Percentiles rank a stretch among this genome's conserved stretches.
Evolutionary conservation across 2,329 filamentous ascomycete genomes (phyloP).

Genomic region (Thelonectria rubi): DNA sequence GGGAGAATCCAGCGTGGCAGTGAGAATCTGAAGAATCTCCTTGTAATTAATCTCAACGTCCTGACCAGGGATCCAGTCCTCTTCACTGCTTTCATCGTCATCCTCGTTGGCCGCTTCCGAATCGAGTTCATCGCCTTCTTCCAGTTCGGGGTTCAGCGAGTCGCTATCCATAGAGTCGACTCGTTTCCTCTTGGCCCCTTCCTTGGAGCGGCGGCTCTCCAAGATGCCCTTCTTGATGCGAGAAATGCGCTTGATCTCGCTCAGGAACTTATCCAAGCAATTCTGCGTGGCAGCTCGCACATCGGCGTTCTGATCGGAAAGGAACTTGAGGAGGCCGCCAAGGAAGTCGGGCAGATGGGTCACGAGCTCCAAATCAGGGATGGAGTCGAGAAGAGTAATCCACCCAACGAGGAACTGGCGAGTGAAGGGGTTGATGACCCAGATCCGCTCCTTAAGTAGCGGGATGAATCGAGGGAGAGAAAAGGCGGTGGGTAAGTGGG

Average conservation of each 20-base stretch:
- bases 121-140: conserved; percentile 68
- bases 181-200: conserved; percentile 73
- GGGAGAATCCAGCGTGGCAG: conserved; percentile 85
- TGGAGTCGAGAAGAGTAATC: conserved; percentile 94
- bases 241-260: conserved; percentile 93
- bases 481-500: conserved; percentile 81
- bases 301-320: conserved; percentile 90
- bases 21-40: conserved; percentile 89
- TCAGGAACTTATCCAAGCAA: conserved; percentile 87
- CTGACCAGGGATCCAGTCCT: conserved; percentile 97
- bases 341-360: conserved; percentile 92
- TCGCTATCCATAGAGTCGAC: conserved; percentile 75
- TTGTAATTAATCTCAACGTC: conserved; percentile 95
- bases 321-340: conserved; percentile 86
- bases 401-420: conserved; percentile 95
- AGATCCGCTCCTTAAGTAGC: conserved; percentile 90
- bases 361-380: conserved; percentile 94
- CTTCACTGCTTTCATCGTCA: conserved; percentile 73
- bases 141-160: conserved; percentile 65
- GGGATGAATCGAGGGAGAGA: conserved; percentile 92
- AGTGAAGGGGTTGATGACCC: conserved; percentile 93
- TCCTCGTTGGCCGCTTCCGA: conserved; percentile 67
- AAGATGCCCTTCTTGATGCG: conserved; percentile 91
- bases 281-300: conserved; percentile 94
- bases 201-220: conserved; percentile 79